Evolutionary conservation across 345 rosid species (phyloP), one percentile per base, ranked within the genome.

Genomic region (Populus nigra): DNA sequence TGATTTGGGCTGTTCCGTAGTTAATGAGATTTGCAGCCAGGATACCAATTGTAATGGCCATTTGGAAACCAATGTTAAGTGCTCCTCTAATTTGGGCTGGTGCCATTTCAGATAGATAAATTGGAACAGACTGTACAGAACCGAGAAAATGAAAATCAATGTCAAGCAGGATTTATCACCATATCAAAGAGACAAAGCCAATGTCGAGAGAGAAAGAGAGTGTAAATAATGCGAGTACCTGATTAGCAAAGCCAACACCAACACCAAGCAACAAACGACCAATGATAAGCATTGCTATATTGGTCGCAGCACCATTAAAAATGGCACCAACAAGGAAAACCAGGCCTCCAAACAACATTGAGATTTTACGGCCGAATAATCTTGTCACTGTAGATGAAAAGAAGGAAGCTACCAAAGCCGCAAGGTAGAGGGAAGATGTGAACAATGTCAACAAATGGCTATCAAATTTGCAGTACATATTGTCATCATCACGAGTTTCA

Each of bases 351-450:
- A 80, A 22, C 0, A 45, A 33, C 87, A 88, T 88, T 9, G 91
- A 84, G 3, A 73, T 9, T 41, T 74, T 85, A 25, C 91, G 72
- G 0, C 91, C 91, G 2, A 79, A 84, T 3, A 47, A 75, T 70
- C 92, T 86, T 1, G 97, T 92, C 0, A 89, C 72, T 0, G 79
- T n/a, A 12, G 97, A 90, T n/a, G 95, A 93, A 35, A 84, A 79
- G 74, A 88, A 81, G 53, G 94, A 90, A 41, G 97, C 91, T 8
- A 93, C 23, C 63, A 93, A 73, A 33, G 91, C 94, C 3, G 95
- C 94, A 7, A 93, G 70, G 67, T 93, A 93, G 27, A 93, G 94
- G 73, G 95, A 92, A 15, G 95, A 92, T 20, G 97, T 92, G 83
- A 92, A 92, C 76, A 91, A 78, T 68, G 87, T 85, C n/a, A 92